Base-by-base conservation (phyloP, 257 asterid species). In the Solanum neorickii region DNA sequence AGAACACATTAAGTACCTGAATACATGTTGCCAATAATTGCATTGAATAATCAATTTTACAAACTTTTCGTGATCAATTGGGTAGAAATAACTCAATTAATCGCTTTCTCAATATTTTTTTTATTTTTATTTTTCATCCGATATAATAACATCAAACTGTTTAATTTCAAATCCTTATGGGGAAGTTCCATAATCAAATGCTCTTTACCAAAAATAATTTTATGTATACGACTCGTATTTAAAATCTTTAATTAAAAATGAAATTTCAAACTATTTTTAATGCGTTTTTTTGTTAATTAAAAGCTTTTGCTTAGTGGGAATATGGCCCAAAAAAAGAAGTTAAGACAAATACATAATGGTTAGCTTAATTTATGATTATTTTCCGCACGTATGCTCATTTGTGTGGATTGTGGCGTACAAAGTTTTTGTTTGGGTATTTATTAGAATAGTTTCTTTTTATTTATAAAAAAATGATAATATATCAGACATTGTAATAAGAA, bases 371-470 rank as follows among this genome's bases (percentile, higher is more conserved):
- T 82, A 82, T 82, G 68, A 82, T 29, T 82, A 82, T 47, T 49
- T 75, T 18, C 12, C 42, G 29, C 68, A 47, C 29, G 68, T 47
- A 29, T 27, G 21, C 75, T 23, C 37, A 83, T 9, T 41, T 65
- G 33, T 62, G 76, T 41, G 33, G 73, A 41, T 83, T 83, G 56
- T 60, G 49, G n/a, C 16, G n/a, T 25, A 35, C 85, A 80, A 18
- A 47, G 27, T 46, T 8, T 86, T 86, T 88, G 83, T 41, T 72
- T 84, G 77, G 84, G 73, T 59, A 75, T 83, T 89, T 59, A 75
- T 86, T 89, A 88, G 65, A 56, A 18, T 56, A 52, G n/a, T 18
- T 56, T 70, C 83, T 87, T 37, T 87, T 74, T 77, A 9, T 16
- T 20, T 1, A 8, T 0, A 18, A 7, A 9, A 8, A 9, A 60